A percentile compares a stretch with the other conserved stretches of the same genome.
Conservation (phyloP, 2,329 filamentous ascomycete species). For the Drechslera avenae region DNA sequence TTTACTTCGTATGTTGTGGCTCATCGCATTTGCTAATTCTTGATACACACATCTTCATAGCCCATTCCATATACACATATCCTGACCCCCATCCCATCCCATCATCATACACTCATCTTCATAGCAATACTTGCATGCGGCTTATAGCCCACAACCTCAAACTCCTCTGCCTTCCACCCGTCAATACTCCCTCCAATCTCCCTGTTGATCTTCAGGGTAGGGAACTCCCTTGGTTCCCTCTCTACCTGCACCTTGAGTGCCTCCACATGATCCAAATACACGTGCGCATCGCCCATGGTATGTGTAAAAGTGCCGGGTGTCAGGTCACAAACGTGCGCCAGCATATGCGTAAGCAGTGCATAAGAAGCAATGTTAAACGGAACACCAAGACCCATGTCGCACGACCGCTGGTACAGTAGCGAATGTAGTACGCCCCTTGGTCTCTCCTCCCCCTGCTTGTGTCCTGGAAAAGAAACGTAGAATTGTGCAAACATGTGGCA, state of each 20-base stretch:
- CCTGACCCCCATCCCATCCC: too few species aligned
- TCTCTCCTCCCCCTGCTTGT: constrained; percentile 36
- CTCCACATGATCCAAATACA: constrained; percentile 91
- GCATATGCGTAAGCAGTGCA: constrained; percentile 91
- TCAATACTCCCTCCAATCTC: constrained; percentile 78
- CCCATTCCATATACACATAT: too few species aligned
- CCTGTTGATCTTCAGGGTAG: constrained; percentile 72
- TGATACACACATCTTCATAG: neutral
- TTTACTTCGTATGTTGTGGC: too few species aligned
- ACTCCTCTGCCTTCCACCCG: constrained; percentile 87
- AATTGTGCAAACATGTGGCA: constrained; percentile 99
- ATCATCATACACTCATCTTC: constrained; percentile 88
- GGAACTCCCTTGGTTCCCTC: constrained; percentile 81
- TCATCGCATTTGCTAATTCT: neutral
- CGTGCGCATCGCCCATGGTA: constrained; percentile 97
- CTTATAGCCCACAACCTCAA: constrained; percentile 84
- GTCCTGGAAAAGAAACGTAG: constrained; percentile 75
- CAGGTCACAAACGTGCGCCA: constrained; percentile 84
- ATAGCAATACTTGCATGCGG: constrained; percentile 92
- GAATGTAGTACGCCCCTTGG: constrained; percentile 77
- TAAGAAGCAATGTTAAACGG: constrained; percentile 98
- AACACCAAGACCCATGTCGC: constrained; percentile 96
- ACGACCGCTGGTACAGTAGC: constrained; percentile 89
- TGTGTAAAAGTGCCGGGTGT: constrained; percentile 88
- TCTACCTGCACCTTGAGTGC: constrained; percentile 80